These are phyloP conservation scores for Eruca vesicaria DNA, from an alignment of 441 rosid species.

Conservation along the genomic window DNA sequence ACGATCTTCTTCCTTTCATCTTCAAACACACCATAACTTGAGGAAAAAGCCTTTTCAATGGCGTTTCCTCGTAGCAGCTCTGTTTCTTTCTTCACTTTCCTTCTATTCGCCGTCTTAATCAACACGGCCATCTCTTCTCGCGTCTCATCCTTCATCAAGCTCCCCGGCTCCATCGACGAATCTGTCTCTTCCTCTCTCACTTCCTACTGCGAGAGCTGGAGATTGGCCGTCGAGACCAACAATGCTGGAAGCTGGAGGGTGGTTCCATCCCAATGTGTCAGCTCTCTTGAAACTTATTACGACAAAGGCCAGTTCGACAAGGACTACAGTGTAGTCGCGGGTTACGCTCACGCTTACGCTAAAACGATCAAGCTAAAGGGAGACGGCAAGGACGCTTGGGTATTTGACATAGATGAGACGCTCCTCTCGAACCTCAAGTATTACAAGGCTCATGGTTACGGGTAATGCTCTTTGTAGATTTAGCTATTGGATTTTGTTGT, in stretches of 20 bases:
- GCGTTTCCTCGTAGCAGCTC: slow-evolving; percentile 6
- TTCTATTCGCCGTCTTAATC: background rate
- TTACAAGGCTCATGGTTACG: slow-evolving; percentile 57
- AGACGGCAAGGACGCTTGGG: slow-evolving; percentile 81
- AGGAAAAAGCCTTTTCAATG: background rate
- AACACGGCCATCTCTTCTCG: slow-evolving; percentile 8
- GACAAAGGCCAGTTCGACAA: slow-evolving; percentile 45
- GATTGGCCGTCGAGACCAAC: slow-evolving; percentile 71
- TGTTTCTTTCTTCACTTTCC: background rate
- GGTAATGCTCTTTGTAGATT: slow-evolving; percentile 41
- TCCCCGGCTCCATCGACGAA: background rate
- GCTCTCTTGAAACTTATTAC: slow-evolving; percentile 48
- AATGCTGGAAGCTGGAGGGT: slow-evolving; percentile 60
- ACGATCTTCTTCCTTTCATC: background rate
- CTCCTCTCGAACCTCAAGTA: slow-evolving; percentile 71
- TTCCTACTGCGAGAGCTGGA: slow-evolving; percentile 74
- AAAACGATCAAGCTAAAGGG: slow-evolving; percentile 33
- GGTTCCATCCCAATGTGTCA: slow-evolving; percentile 51
- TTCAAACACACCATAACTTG: background rate
- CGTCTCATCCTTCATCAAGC: slow-evolving; percentile 6
- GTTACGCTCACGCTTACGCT: slow-evolving; percentile 46
- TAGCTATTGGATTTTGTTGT: background rate
- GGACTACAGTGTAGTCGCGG: slow-evolving; percentile 49
- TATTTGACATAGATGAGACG: slow-evolving; percentile 85
- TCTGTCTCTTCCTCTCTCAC: slow-evolving; percentile 22